Conservation (phyloP, 495 filamentous ascomycete genomes). For the Letharia columbiana region DNA sequence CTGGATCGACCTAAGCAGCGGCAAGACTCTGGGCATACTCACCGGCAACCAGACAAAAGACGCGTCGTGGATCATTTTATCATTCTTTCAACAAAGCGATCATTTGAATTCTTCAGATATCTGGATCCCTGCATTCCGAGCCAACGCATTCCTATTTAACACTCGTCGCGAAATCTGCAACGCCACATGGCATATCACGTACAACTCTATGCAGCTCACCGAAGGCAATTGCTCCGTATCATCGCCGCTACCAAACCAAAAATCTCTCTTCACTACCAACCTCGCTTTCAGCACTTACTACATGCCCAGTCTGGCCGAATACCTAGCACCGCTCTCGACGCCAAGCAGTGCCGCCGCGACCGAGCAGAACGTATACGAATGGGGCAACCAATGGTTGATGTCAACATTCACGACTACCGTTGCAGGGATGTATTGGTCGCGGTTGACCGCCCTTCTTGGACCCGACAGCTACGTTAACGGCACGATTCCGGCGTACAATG, state of each 20-base stretch:
- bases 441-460: conserved; percentile 1
- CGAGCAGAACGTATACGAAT: not conserved
- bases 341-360: not conserved
- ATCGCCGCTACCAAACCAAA: conserved; percentile 3
- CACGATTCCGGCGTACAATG: not conserved
- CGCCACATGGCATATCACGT: conserved; percentile 11
- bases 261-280: conserved; percentile 8
- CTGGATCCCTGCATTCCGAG: not conserved
- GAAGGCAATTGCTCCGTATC: conserved; percentile 2
- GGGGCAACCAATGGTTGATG: conserved; percentile 8
- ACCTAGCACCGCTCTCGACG: conserved; percentile 5
- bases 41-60: not conserved
- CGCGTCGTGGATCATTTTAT: not conserved
- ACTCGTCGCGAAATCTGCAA: conserved; percentile 10
- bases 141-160: conserved; percentile 7
- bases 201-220: conserved; percentile 8
- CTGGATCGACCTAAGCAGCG: not conserved
- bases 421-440: conserved; percentile 15
- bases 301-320: conserved; percentile 9
- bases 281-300: not conserved
- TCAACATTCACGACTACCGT: conserved; percentile 5
- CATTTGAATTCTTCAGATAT: not conserved
- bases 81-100: not conserved
- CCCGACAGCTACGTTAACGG: not conserved
- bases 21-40: not conserved